Percentiles rank a stretch among this genome's conserved stretches.
These are phyloP conservation scores for Tylopilus rubrobrunneus DNA, from an alignment of 768 basidiomycete species.

Conservation along the genomic window DNA sequence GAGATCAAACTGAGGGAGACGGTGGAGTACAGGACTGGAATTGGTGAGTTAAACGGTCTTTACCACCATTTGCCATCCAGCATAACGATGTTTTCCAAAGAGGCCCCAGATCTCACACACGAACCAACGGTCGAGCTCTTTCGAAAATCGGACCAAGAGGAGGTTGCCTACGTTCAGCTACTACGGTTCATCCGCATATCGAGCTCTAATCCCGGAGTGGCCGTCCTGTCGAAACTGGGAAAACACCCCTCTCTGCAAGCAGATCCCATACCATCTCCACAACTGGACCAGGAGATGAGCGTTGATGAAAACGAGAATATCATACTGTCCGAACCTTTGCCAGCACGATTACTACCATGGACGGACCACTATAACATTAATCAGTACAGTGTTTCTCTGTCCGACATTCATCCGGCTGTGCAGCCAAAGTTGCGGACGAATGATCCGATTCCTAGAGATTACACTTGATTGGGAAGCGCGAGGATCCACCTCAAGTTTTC, in stretches of 20 bases:
- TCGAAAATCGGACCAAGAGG: conserved; percentile 75
- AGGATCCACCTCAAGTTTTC: too few relatives aligned
- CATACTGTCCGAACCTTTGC: conserved; percentile 31
- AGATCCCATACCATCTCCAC: conserved; percentile 3
- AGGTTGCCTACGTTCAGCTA: conserved; percentile 63
- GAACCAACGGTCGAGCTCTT: conserved; percentile 65
- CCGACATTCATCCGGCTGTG: too few relatives aligned
- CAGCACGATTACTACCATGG: conserved; percentile 39
- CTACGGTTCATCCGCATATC: conserved; percentile 77
- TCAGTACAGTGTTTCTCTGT: neutral
- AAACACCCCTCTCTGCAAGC: conserved; percentile 42
- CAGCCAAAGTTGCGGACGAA: too few relatives aligned
- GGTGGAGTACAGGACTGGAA: conserved; percentile 75
- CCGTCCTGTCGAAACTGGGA: conserved; percentile 57
- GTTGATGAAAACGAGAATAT: conserved; percentile 27
- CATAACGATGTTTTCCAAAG: conserved; percentile 32
- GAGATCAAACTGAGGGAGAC: conserved; percentile 64
- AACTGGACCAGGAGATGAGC: conserved; percentile 25
- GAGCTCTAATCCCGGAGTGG: conserved; percentile 44
- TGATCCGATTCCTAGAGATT: too few relatives aligned
- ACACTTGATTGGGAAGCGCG: too few relatives aligned
- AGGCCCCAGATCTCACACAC: conserved; percentile 78
- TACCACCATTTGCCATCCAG: neutral
- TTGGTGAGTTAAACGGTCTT: conserved; percentile 48
- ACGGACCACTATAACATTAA: conserved; percentile 24